These are phyloP conservation scores for Besnoitia besnoiti DNA, from an alignment of 169 alveolate species.

Conservation along the genomic window DNA sequence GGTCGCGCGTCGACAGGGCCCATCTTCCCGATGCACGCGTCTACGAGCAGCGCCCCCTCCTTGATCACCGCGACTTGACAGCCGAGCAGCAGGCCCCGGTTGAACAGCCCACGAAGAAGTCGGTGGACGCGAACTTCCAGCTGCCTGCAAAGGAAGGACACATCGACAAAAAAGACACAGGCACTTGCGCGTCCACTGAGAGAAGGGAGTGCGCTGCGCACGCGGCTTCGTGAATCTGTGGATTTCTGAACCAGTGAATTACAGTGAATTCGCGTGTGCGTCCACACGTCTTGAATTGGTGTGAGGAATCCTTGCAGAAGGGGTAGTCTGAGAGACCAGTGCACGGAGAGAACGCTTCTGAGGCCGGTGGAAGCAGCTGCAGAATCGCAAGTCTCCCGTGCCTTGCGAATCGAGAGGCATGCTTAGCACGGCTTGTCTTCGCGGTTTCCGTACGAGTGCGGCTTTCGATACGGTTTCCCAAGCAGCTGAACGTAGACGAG, in stretches of 20 bases:
- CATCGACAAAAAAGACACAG: neutral
- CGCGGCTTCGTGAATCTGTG: no score
- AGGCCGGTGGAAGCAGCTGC: no score
- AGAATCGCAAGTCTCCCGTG: no score
- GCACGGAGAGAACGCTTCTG: no score
- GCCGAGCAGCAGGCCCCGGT: slow-evolving; percentile 69
- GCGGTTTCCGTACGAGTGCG: neutral
- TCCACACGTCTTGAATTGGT: no score
- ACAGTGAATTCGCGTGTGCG: no score
- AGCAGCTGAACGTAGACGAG: slow-evolving; percentile 51
- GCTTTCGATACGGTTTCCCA: neutral
- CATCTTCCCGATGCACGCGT: slow-evolving; percentile 73
- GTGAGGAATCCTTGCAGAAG: no score
- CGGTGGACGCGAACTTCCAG: slow-evolving; percentile 64
- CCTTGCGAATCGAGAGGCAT: no score
- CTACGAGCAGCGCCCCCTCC: slow-evolving; percentile 67
- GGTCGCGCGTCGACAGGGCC: slow-evolving; percentile 74
- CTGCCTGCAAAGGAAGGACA: slow-evolving; percentile 46
- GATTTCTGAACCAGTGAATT: no score
- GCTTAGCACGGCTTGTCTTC: no score
- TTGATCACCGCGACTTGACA: slow-evolving; percentile 74
- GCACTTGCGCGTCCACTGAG: neutral
- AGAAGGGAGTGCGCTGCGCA: no score
- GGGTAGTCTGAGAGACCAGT: no score
- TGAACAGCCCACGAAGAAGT: slow-evolving; percentile 50